Evolutionary conservation across 768 basidiomycete species (phyloP).

Genomic region (Grammothele lineata): DNA sequence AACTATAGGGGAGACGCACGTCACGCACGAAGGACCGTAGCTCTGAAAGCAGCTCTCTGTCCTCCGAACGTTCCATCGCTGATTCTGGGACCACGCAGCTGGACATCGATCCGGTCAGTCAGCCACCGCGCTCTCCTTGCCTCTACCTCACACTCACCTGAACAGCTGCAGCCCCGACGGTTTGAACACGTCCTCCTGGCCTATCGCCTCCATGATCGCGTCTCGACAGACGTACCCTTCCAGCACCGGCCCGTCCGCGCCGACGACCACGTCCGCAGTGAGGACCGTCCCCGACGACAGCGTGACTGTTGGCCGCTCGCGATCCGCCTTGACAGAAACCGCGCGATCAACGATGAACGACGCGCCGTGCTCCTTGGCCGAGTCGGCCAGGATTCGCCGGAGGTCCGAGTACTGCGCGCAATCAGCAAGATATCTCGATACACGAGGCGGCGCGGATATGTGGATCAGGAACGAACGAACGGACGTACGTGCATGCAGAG

Average conservation of each 20-base stretch:
- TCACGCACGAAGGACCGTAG: too few relatives aligned
- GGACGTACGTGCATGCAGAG: constrained; percentile 43
- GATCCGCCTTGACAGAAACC: constrained; percentile 6
- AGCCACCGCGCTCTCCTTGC: too few relatives aligned
- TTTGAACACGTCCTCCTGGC: constrained; percentile 5
- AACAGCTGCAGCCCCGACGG: constrained; percentile 11
- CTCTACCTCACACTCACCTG: too few relatives aligned
- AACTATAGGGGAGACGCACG: too few relatives aligned
- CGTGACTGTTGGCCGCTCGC: constrained; percentile 18
- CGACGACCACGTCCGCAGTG: constrained; percentile 25
- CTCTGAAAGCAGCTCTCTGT: constrained; percentile 6
- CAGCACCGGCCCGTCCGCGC: constrained; percentile 21
- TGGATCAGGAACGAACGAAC: background rate
- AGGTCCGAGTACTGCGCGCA: constrained; percentile 25
- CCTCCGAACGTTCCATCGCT: too few relatives aligned
- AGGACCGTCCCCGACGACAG: constrained; percentile 24
- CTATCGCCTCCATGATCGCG: constrained; percentile 8
- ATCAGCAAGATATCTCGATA: background rate
- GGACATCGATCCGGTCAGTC: too few relatives aligned
- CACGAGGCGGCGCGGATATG: background rate
- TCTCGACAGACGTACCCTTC: constrained; percentile 5
- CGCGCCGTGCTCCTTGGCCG: constrained; percentile 17
- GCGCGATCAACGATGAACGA: constrained; percentile 18
- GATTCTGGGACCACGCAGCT: too few relatives aligned
- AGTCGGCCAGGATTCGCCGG: constrained; percentile 23